These are phyloP conservation scores for Henckelia pumila DNA, from an alignment of 257 asterid genomes.

Conservation along the genomic window DNA sequence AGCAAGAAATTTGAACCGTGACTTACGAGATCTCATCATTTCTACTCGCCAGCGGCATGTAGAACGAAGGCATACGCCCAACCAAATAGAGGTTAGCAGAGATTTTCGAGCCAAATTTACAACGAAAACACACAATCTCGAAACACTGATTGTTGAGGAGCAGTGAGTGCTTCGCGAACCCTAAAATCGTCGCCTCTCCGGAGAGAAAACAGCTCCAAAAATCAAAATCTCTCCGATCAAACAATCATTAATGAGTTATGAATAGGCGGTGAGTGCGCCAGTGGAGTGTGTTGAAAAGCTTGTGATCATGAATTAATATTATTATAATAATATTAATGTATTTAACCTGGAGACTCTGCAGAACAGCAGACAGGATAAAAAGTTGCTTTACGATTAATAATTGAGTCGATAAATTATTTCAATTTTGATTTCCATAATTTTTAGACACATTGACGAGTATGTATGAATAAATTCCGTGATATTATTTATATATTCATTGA, in stretches of 20 bases:
- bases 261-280: conserved; percentile 23
- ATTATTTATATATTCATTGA: no score
- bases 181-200: conserved; percentile 20
- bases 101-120: conserved; percentile 14
- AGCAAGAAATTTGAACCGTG: not conserved
- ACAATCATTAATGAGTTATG: conserved; percentile 33
- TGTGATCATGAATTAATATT: conserved; percentile 31
- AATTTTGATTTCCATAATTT: no score
- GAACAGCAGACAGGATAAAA: no score
- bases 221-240: conserved; percentile 17
- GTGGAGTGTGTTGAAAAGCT: conserved; percentile 26
- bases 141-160: conserved; percentile 9
- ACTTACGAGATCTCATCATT: conserved; percentile 31
- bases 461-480: no score
- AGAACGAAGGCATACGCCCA: conserved; percentile 18
- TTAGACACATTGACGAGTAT: no score
- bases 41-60: conserved; percentile 17
- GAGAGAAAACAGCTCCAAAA: conserved; percentile 14
- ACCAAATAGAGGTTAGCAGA: conserved; percentile 14
- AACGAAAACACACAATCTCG: not conserved
- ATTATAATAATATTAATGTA: no score
- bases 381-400: no score
- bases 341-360: no score
- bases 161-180: conserved; percentile 15
- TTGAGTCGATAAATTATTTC: no score